A percentile compares a stretch with the other conserved stretches of the same genome.
Evolutionary conservation across 257 asterid species (phyloP).

Genomic region (Scutellaria minor): DNA sequence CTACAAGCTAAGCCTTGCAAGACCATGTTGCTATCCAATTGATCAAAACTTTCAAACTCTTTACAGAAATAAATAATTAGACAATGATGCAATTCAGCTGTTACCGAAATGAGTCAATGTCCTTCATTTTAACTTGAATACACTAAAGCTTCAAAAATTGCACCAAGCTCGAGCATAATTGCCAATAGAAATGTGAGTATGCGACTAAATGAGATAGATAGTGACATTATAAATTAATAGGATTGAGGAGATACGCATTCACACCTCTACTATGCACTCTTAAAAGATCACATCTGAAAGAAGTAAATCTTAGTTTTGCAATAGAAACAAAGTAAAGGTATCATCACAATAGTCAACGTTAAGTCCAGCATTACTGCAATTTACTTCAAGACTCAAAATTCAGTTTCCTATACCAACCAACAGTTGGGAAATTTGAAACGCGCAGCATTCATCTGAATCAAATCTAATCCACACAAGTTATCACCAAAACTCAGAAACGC

Average conservation of each 20-base stretch:
- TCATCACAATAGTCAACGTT: slow-evolving; percentile 11
- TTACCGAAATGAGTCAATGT: not conserved
- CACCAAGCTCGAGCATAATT: not conserved
- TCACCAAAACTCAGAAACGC: not conserved
- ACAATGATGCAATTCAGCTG: not conserved
- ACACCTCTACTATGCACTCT: slow-evolving; percentile 22
- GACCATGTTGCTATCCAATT: slow-evolving; percentile 1
- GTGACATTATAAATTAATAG: slow-evolving; percentile 10
- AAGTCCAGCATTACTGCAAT: slow-evolving; percentile 12
- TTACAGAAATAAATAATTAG: not conserved
- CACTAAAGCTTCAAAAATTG: not conserved
- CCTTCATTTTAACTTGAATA: slow-evolving; percentile 7
- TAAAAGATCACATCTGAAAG: slow-evolving; percentile 17
- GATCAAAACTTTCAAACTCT: not conserved
- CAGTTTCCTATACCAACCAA: slow-evolving; percentile 5
- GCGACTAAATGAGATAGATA: not conserved
- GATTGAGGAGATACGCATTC: slow-evolving; percentile 13
- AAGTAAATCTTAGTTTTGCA: slow-evolving; percentile 27
- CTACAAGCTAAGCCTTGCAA: not conserved
- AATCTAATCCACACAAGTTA: slow-evolving; percentile 25
- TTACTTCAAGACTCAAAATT: not conserved
- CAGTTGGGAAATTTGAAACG: not conserved
- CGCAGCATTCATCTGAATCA: slow-evolving; percentile 11
- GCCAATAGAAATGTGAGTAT: not conserved
- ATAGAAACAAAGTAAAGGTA: not conserved